Evolutionary conservation across 306 rosid genomes (phyloP).

Genomic region (Neltuma alba): DNA sequence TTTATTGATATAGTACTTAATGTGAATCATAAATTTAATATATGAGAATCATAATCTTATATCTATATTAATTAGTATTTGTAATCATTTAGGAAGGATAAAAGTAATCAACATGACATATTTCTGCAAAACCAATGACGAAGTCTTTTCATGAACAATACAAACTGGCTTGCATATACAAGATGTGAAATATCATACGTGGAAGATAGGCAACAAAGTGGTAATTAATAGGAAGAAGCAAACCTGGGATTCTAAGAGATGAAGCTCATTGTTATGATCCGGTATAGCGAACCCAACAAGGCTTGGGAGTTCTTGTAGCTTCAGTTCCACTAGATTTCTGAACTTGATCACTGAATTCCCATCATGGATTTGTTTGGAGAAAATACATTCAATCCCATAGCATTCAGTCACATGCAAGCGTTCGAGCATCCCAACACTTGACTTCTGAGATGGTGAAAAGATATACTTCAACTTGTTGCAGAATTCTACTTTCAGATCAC

Average conservation of each 20-base stretch:
- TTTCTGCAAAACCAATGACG: neutral
- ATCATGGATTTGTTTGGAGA: neutral
- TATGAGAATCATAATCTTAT: too few species aligned
- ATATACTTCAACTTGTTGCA: conserved; percentile 19
- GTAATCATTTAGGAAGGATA: neutral
- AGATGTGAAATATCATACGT: neutral
- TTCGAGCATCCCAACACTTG: conserved; percentile 20
- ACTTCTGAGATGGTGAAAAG: conserved; percentile 12
- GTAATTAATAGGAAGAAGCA: neutral
- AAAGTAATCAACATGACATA: neutral
- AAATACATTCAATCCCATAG: conserved; percentile 12
- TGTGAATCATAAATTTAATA: too few species aligned
- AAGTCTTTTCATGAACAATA: neutral
- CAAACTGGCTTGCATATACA: neutral
- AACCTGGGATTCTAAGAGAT: neutral
- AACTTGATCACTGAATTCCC: neutral
- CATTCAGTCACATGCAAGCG: conserved; percentile 30
- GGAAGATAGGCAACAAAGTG: neutral
- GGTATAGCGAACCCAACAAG: conserved; percentile 4
- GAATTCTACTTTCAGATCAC: conserved; percentile 6
- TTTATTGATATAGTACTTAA: too few species aligned
- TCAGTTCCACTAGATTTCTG: conserved; percentile 14
- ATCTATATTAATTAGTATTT: neutral
- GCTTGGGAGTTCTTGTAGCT: conserved; percentile 24
- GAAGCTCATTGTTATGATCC: neutral